Evolutionary conservation across 176 grass and related monocot genomes (phyloP).

Genomic region (Miscanthus lutarioriparius): DNA sequence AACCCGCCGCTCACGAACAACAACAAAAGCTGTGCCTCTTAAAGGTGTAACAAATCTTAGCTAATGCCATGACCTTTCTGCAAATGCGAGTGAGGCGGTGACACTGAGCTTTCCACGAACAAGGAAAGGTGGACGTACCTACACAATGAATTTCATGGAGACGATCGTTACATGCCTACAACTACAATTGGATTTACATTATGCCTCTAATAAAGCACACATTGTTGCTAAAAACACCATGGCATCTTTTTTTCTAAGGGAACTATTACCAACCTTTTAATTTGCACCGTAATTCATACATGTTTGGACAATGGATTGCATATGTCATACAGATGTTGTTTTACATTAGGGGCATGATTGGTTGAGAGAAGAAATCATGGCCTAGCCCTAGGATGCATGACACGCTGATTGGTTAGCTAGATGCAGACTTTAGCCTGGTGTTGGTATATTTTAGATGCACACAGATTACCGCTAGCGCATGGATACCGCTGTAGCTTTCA

Average conservation of each 20-base stretch:
- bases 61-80: slow-evolving; percentile 17
- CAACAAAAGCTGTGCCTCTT: slow-evolving; percentile 20
- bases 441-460: no score
- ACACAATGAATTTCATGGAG: background rate
- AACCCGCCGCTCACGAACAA: background rate
- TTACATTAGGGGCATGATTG: no score
- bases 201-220: background rate
- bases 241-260: background rate
- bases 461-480: no score
- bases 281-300: no score
- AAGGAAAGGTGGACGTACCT: background rate
- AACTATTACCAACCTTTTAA: no score
- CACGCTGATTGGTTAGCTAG: no score
- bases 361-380: no score
- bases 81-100: slow-evolving; percentile 10
- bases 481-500: no score
- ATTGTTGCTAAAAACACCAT: background rate
- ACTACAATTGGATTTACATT: background rate
- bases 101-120: slow-evolving; percentile 34
- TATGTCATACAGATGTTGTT: background rate
- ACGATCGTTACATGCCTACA: background rate
- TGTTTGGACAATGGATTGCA: background rate
- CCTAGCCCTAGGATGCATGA: no score
- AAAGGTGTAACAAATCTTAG: slow-evolving; percentile 36
- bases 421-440: no score